A percentile compares a stretch with the other conserved stretches of the same genome.
phyloP scores from a whole-genome alignment of 495 filamentous ascomycete species.

The Physcia stellaris region DNA sequence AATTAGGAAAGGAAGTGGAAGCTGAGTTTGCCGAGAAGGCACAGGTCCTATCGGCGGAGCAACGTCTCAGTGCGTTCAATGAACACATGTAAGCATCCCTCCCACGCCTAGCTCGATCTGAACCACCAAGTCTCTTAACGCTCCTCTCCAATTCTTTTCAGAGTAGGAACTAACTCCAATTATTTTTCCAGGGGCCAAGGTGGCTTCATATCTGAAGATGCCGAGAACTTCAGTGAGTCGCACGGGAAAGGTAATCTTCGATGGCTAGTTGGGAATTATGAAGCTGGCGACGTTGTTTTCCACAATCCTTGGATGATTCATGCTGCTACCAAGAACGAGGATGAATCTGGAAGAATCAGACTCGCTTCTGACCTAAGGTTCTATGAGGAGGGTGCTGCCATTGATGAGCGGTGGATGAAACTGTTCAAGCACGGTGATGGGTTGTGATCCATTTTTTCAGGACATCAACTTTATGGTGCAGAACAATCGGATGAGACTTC shows the following conservation, averaged over 20 bases:
- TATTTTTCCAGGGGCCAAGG: slow-evolving; percentile 45
- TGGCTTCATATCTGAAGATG: slow-evolving; percentile 28
- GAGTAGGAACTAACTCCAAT: too few species aligned
- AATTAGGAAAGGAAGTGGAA: background rate
- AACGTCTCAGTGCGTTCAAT: background rate
- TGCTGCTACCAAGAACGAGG: slow-evolving; percentile 33
- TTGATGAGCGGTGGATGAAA: slow-evolving; percentile 18
- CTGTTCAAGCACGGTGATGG: slow-evolving; percentile 18
- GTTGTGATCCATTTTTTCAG: too few species aligned
- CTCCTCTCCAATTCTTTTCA: too few species aligned
- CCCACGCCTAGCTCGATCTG: background rate
- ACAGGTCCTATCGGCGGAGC: background rate
- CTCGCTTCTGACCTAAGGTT: slow-evolving; percentile 36
- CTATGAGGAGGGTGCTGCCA: slow-evolving; percentile 11
- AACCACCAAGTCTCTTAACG: background rate
- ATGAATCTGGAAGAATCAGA: slow-evolving; percentile 29
- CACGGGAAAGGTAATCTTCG: slow-evolving; percentile 17
- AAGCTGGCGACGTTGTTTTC: slow-evolving; percentile 44
- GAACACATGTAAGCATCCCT: background rate
- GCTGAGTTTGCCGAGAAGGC: background rate
- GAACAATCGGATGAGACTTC: too few species aligned
- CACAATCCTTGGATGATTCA: slow-evolving; percentile 40
- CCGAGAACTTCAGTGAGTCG: slow-evolving; percentile 10
- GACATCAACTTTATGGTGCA: too few species aligned
- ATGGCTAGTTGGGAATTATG: slow-evolving; percentile 23